Evolutionary conservation across 1,284 basidiomycete species (phyloP).

Genomic region (Heterobasidion annosum): DNA sequence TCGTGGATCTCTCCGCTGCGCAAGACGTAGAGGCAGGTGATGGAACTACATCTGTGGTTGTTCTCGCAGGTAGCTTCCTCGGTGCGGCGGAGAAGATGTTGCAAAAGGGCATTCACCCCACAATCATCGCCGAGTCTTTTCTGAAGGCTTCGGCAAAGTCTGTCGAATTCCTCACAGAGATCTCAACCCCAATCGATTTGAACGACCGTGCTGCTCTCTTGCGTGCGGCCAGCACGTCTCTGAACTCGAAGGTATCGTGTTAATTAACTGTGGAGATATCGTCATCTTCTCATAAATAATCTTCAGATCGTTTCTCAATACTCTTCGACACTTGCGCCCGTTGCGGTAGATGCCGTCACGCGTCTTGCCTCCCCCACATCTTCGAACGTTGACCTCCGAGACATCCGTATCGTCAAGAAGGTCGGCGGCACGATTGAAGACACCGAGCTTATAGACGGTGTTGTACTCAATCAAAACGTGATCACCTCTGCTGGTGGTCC

Average conservation of each 20-base stretch:
- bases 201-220: constrained; percentile 83
- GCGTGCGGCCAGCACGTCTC: constrained; percentile 89
- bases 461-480: constrained; percentile 95
- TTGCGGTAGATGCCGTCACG: constrained; percentile 94
- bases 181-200: constrained; percentile 90
- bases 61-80: constrained; percentile 89
- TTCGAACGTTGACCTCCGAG: constrained; percentile 92
- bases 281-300: constrained; percentile 2
- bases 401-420: constrained; percentile 97
- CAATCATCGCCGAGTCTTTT: constrained; percentile 95
- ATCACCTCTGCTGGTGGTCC: constrained; percentile 88
- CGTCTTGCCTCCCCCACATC: constrained; percentile 81
- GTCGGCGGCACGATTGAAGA: constrained; percentile 99
- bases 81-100: constrained; percentile 97
- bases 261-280: neutral
- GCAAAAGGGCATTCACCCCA: constrained; percentile 96
- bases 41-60: constrained; percentile 98
- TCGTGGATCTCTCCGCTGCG: constrained; percentile 95
- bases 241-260: constrained; percentile 83
- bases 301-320: constrained; percentile 96
- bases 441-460: constrained; percentile 93
- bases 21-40: constrained; percentile 99
- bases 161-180: constrained; percentile 90
- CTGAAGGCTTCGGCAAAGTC: constrained; percentile 87
- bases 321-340: constrained; percentile 93